Evolutionary conservation across 2,329 filamentous ascomycete genomes (phyloP).

Genomic region (Diaporthe caulivora): DNA sequence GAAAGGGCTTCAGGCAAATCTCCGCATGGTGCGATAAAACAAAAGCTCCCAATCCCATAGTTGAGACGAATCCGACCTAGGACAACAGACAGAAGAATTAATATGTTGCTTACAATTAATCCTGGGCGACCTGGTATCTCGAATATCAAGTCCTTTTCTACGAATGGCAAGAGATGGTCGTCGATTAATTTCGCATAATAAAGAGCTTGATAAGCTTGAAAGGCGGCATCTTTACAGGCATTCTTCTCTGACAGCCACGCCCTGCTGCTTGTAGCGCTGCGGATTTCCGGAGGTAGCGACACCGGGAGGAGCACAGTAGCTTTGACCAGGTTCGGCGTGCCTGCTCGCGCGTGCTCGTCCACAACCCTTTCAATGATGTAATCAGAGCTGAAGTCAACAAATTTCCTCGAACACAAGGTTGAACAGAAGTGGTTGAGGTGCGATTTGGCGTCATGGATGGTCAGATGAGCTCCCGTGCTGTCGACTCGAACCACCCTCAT

Average conservation of each 20-base stretch:
- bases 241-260: slow-evolving; percentile 79
- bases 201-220: slow-evolving; percentile 80
- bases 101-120: slow-evolving; percentile 42
- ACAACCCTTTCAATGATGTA: slow-evolving; percentile 67
- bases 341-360: slow-evolving; percentile 42
- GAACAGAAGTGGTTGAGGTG: slow-evolving; percentile 88
- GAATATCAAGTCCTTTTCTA: slow-evolving; percentile 53
- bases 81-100: background rate
- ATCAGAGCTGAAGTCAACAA: slow-evolving; percentile 74
- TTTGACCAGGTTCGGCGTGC: slow-evolving; percentile 49
- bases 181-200: slow-evolving; percentile 80
- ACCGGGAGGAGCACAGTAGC: slow-evolving; percentile 79
- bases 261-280: slow-evolving; percentile 62
- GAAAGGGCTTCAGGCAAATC: background rate
- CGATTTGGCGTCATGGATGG: slow-evolving; percentile 78
- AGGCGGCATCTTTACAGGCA: slow-evolving; percentile 85
- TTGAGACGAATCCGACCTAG: background rate
- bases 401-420: slow-evolving; percentile 67
- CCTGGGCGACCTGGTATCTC: slow-evolving; percentile 54
- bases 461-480: slow-evolving; percentile 72
- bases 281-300: slow-evolving; percentile 73
- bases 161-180: slow-evolving; percentile 79
- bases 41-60: background rate
- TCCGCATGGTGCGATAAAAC: background rate
- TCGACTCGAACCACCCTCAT: slow-evolving; percentile 61